Percentiles rank a stretch among this genome's conserved stretches.
These are phyloP conservation scores for Penicillium malachiteum DNA, from an alignment of 495 filamentous ascomycete species.

Conservation along the genomic window DNA sequence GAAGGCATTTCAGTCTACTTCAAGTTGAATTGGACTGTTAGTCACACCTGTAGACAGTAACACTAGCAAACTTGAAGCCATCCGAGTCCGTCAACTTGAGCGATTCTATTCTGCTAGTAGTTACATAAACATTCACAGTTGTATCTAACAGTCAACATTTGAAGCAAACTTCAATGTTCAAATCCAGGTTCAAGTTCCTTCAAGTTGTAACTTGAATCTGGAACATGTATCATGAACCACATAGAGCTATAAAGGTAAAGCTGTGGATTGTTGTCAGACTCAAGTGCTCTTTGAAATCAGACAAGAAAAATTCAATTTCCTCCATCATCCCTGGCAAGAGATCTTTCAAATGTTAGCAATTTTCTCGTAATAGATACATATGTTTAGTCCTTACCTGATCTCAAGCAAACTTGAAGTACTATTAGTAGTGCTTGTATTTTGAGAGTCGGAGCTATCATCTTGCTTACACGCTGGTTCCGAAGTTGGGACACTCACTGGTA, in stretches of 20 bases:
- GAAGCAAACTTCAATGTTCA: too few relatives aligned
- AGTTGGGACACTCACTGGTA: slow-evolving; percentile 1
- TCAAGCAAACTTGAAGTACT: slow-evolving; percentile 5
- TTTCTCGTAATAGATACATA: slow-evolving; percentile 2
- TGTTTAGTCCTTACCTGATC: slow-evolving; percentile 2
- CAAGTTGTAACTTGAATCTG: too few relatives aligned
- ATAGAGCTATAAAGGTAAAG: background rate
- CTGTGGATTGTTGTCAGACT: background rate
- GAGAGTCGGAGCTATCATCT: slow-evolving; percentile 4
- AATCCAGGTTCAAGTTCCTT: too few relatives aligned
- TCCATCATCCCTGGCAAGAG: slow-evolving; percentile 1
- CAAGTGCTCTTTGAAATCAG: slow-evolving; percentile 2
- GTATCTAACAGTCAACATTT: too few relatives aligned
- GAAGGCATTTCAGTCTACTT: background rate
- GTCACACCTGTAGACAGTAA: background rate
- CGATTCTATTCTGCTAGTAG: too few relatives aligned
- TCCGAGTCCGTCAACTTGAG: slow-evolving; percentile 4
- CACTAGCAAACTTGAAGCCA: slow-evolving; percentile 3
- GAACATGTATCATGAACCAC: too few relatives aligned
- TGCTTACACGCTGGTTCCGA: slow-evolving; percentile 3
- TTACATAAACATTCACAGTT: too few relatives aligned
- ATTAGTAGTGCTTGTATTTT: slow-evolving; percentile 1
- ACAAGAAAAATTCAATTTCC: background rate
- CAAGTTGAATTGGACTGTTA: background rate
- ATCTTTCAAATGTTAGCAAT: slow-evolving; percentile 4